Percentiles rank a stretch among this genome's conserved stretches.
Evolutionary conservation across 306 rosid genomes (phyloP).

Genomic region (Trifolium repens): DNA sequence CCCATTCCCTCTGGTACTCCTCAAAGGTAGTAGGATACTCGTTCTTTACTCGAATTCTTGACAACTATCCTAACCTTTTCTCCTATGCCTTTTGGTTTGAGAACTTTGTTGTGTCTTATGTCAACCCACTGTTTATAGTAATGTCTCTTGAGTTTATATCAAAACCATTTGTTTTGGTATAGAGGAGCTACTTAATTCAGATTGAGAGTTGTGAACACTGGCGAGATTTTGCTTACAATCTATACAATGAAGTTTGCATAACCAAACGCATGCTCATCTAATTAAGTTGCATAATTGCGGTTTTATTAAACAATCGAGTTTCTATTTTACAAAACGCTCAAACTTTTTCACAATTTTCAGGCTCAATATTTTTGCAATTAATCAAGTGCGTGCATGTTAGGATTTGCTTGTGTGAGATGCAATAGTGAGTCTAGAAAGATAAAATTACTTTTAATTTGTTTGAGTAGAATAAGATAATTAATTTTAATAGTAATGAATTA

Average conservation of each 20-base stretch:
- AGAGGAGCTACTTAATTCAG: constrained; percentile 25
- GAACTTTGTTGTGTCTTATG: constrained; percentile 14
- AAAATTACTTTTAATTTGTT: no score
- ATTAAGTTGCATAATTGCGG: background rate
- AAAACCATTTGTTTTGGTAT: constrained; percentile 12
- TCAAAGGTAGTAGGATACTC: constrained; percentile 49
- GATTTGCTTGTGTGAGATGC: background rate
- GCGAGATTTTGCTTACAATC: constrained; percentile 25
- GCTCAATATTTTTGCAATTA: background rate
- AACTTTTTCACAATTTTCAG: background rate
- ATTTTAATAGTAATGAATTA: background rate
- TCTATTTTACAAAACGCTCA: background rate
- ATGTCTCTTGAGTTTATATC: constrained; percentile 27
- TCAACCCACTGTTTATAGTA: constrained; percentile 25
- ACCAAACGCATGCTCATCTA: constrained; percentile 22
- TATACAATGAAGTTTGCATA: constrained; percentile 8
- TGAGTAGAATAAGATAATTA: background rate
- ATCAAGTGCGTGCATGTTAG: constrained; percentile 2
- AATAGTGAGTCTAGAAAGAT: no score
- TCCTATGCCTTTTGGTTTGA: background rate
- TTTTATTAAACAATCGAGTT: background rate
- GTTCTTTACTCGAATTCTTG: background rate
- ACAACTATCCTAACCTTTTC: background rate
- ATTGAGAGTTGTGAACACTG: constrained; percentile 20
- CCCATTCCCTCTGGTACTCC: constrained; percentile 77